phyloP scores from a whole-genome alignment of 495 filamentous ascomycete species.

The Evansstolkia leycettana region DNA sequence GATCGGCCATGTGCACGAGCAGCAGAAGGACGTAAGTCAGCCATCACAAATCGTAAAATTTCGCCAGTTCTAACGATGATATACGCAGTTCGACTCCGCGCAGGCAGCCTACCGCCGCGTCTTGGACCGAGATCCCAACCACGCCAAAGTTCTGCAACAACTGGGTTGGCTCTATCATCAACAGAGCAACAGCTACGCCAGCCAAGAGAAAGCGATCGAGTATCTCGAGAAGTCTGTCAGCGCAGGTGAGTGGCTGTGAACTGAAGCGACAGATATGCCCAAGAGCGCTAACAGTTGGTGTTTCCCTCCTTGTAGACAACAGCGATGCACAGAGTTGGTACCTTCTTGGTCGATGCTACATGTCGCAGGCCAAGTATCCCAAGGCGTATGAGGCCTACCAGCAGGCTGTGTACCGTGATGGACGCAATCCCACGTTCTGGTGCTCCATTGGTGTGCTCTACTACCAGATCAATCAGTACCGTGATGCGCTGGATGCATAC shows the following conservation, averaged over 20 bases:
- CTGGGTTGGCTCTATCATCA: conserved; percentile 97
- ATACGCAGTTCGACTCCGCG: conserved; percentile 71
- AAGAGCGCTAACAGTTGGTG: not conserved
- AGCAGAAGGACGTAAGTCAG: conserved; percentile 87
- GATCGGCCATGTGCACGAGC: conserved; percentile 97
- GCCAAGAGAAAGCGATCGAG: conserved; percentile 92
- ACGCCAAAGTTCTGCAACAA: conserved; percentile 97
- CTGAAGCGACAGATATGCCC: not conserved
- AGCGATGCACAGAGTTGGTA: conserved; percentile 98
- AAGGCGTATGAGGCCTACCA: conserved; percentile 99
- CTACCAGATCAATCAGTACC: conserved; percentile 99
- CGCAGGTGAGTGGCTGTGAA: conserved; percentile 54
- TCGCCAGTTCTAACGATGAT: not conserved
- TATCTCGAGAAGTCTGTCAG: conserved; percentile 95
- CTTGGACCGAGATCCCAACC: conserved; percentile 87
- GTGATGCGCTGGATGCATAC: conserved; percentile 96
- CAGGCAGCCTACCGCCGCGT: conserved; percentile 88
- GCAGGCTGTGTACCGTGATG: conserved; percentile 96
- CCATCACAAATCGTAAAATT: too few relatives aligned
- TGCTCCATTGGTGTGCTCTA: conserved; percentile 99
- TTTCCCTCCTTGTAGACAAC: conserved; percentile 50
- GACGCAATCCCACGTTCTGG: conserved; percentile 98
- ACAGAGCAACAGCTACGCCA: conserved; percentile 75
- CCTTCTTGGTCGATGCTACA: conserved; percentile 93
- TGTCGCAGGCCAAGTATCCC: conserved; percentile 98